Percentiles rank a stretch among this genome's conserved stretches.
These are phyloP conservation scores for Blastocystis sp. DNA, from an alignment of 352 stramenopile genomes.

Conservation along the genomic window DNA sequence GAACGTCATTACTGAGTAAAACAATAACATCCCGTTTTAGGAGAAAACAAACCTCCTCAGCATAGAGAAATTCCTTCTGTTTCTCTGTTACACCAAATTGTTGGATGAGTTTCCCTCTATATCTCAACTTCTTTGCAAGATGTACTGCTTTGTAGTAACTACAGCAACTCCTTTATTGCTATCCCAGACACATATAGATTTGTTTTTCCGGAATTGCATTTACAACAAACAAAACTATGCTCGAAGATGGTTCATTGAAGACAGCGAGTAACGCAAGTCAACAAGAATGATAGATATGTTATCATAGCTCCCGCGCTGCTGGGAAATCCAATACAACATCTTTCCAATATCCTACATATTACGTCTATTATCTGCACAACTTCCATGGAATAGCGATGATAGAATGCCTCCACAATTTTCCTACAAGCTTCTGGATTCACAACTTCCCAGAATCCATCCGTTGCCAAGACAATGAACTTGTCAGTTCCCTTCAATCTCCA, in stretches of 20 bases:
- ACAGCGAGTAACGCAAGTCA: constrained; percentile 16
- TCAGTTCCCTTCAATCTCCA: neutral
- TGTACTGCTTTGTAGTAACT: neutral
- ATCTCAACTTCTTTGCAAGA: neutral
- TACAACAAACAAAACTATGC: neutral
- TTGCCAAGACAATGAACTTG: constrained; percentile 27
- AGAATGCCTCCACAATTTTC: neutral
- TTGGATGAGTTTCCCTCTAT: neutral
- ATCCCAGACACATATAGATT: neutral
- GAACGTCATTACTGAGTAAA: neutral
- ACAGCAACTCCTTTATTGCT: neutral
- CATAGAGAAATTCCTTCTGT: neutral
- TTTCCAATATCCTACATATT: neutral
- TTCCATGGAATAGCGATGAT: constrained; percentile 7
- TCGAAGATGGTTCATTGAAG: neutral
- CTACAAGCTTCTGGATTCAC: constrained; percentile 31
- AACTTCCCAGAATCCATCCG: constrained; percentile 46
- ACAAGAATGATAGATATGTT: constrained; percentile 39
- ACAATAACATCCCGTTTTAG: neutral
- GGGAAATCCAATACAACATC: constrained; percentile 31
- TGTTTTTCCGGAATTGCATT: neutral
- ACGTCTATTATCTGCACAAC: neutral
- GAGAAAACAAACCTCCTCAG: constrained; percentile 15
- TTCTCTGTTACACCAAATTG: neutral
- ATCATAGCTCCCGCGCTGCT: neutral